phyloP scores from a whole-genome alignment of 2,329 filamentous ascomycete genomes.

The Fusarium musae region DNA sequence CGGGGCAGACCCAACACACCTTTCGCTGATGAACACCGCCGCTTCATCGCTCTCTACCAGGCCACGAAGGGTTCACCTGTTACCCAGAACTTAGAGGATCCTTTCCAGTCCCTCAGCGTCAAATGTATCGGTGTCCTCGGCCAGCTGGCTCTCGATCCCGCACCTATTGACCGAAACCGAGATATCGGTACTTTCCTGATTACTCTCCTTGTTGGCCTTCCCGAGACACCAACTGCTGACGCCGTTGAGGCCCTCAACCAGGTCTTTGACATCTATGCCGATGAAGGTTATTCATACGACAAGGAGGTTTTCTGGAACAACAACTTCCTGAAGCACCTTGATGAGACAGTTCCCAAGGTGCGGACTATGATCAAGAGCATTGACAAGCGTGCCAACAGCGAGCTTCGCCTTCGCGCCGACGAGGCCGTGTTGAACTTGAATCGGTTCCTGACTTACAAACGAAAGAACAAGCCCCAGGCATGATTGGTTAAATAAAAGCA shows the following conservation, averaged over 20 bases:
- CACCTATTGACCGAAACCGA: slow-evolving; percentile 65
- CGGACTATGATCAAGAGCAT: slow-evolving; percentile 68
- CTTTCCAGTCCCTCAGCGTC: slow-evolving; percentile 71
- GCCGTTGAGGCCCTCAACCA: slow-evolving; percentile 73
- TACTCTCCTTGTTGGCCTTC: slow-evolving; percentile 62
- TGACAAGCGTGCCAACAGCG: slow-evolving; percentile 67
- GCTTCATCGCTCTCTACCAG: slow-evolving; percentile 74
- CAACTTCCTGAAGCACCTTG: slow-evolving; percentile 68
- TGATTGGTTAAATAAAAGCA: slow-evolving; percentile 23
- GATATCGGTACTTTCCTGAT: slow-evolving; percentile 73
- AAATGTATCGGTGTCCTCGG: slow-evolving; percentile 76
- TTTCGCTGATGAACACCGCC: slow-evolving; percentile 65
- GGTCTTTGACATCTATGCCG: slow-evolving; percentile 74
- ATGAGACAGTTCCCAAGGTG: slow-evolving; percentile 63
- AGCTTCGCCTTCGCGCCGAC: slow-evolving; percentile 69
- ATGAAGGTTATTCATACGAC: slow-evolving; percentile 69
- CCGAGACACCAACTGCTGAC: slow-evolving; percentile 66
- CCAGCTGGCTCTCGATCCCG: slow-evolving; percentile 67
- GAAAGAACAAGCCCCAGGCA: slow-evolving; percentile 61
- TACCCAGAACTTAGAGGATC: slow-evolving; percentile 56
- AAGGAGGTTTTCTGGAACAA: slow-evolving; percentile 72
- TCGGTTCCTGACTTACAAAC: slow-evolving; percentile 74
- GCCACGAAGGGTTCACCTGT: slow-evolving; percentile 58
- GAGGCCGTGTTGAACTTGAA: slow-evolving; percentile 69
- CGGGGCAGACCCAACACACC: slow-evolving; percentile 59